A percentile compares a stretch with the other conserved stretches of the same genome.
These are phyloP conservation scores for Mucor indicus DNA, from an alignment of 371 early-diverging fungal genomes.

Conservation along the genomic window DNA sequence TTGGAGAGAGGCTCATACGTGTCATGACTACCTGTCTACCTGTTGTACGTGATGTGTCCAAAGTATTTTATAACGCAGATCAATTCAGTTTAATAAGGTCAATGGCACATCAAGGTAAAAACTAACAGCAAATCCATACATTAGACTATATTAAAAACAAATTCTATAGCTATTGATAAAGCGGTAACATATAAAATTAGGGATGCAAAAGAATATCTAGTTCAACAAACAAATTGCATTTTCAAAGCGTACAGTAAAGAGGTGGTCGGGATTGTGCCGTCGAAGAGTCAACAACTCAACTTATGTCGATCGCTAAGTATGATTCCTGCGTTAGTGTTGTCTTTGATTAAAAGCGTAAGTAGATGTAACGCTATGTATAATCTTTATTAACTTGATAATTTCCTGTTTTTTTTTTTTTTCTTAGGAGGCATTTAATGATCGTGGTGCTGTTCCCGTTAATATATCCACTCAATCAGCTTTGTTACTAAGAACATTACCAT, in stretches of 20 bases:
- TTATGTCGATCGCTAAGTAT: slow-evolving; percentile 67
- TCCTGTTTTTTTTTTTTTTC: too few relatives aligned
- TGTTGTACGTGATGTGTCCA: slow-evolving; percentile 32
- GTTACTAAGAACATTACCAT: slow-evolving; percentile 57
- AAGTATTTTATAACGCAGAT: slow-evolving; percentile 52
- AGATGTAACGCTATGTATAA: not conserved
- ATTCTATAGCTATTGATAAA: slow-evolving; percentile 58
- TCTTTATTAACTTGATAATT: too few relatives aligned
- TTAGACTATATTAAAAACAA: too few relatives aligned
- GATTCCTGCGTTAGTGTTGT: slow-evolving; percentile 65
- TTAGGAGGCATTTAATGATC: slow-evolving; percentile 41
- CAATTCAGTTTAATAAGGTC: slow-evolving; percentile 61
- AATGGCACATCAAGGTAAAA: slow-evolving; percentile 67
- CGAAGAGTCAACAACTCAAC: slow-evolving; percentile 54
- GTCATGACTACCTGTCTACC: slow-evolving; percentile 79
- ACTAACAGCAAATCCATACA: not conserved
- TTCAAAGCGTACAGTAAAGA: slow-evolving; percentile 62
- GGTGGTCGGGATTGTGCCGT: slow-evolving; percentile 50
- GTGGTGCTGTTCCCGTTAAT: slow-evolving; percentile 44
- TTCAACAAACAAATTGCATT: slow-evolving; percentile 63
- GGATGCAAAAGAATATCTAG: slow-evolving; percentile 74
- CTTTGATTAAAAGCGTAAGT: slow-evolving; percentile 58
- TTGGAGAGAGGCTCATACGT: slow-evolving; percentile 79
- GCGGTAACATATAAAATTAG: slow-evolving; percentile 67
- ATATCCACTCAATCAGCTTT: slow-evolving; percentile 53